phyloP scores from a whole-genome alignment of 2,329 filamentous ascomycete genomes.

The Paracorniculantispora psalliotae region DNA sequence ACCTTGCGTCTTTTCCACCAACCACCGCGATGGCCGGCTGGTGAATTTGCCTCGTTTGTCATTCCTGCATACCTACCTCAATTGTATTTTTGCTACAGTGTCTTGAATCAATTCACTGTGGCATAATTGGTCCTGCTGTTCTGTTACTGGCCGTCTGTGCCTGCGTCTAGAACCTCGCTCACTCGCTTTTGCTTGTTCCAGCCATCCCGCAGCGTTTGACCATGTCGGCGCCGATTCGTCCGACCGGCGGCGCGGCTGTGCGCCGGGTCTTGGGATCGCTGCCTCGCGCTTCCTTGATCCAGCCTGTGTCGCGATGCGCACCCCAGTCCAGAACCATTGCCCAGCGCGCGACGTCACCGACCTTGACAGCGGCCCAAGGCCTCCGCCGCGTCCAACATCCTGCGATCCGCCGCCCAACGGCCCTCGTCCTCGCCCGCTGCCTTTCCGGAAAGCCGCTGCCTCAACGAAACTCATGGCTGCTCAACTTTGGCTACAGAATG shows the following conservation, averaged over 20 bases:
- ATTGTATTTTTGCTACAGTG: neutral
- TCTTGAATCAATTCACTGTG: neutral
- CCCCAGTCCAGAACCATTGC: neutral
- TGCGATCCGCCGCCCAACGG: neutral
- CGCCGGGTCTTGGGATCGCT: neutral
- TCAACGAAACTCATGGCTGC: conserved; percentile 40
- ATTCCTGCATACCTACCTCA: neutral
- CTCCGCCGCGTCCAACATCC: neutral
- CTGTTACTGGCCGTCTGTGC: neutral
- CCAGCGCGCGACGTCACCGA: neutral
- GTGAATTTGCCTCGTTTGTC: neutral
- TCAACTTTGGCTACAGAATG: conserved; percentile 61
- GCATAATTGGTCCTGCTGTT: neutral
- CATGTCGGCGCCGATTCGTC: conserved; percentile 11
- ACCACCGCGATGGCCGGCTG: neutral
- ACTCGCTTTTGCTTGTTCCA: neutral
- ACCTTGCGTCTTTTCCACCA: neutral
- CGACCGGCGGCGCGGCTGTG: neutral
- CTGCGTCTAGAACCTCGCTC: neutral
- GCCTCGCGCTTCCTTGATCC: conserved; percentile 47
- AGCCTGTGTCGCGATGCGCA: conserved; percentile 47
- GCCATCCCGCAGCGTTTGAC: neutral
- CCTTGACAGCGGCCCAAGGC: neutral
- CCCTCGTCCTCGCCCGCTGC: conserved; percentile 29
- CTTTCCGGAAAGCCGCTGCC: conserved; percentile 51